Percentiles rank a stretch among this genome's conserved stretches.
These are phyloP conservation scores for Zymoseptoria ardabiliae DNA, from an alignment of 2,329 filamentous ascomycete species.

Conservation along the genomic window DNA sequence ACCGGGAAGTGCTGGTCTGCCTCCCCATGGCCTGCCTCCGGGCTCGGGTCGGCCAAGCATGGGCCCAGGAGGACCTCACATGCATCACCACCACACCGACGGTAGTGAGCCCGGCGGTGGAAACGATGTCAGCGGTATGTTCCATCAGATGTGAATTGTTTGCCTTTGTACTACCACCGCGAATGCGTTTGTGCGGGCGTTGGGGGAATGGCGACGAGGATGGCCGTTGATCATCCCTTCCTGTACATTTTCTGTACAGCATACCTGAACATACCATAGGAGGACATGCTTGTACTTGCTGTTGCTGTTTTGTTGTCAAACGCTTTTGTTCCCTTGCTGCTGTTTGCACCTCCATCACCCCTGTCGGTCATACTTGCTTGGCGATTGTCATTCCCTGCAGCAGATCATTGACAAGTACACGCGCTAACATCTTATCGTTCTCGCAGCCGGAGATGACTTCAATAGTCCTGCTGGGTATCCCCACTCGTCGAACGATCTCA, in stretches of 20 bases:
- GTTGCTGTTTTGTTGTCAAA: constrained; percentile 25
- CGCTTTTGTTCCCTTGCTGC: constrained; percentile 29
- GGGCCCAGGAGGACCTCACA: constrained; percentile 46
- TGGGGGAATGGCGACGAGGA: constrained; percentile 9
- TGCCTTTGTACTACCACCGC: constrained; percentile 41
- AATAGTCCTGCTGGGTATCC: constrained; percentile 56
- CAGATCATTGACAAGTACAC: constrained; percentile 21
- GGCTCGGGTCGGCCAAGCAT: constrained; percentile 51
- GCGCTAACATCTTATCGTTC: constrained; percentile 38
- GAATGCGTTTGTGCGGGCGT: constrained; percentile 14
- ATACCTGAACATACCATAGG: background rate
- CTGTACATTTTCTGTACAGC: constrained; percentile 13
- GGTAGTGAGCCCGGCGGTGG: constrained; percentile 57
- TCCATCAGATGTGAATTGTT: constrained; percentile 70
- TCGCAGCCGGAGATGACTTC: constrained; percentile 51
- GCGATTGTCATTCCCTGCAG: constrained; percentile 20
- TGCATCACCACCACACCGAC: constrained; percentile 67
- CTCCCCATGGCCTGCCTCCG: constrained; percentile 53
- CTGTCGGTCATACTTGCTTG: constrained; percentile 24
- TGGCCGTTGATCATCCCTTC: constrained; percentile 15
- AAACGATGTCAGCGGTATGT: constrained; percentile 89
- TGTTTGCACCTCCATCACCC: constrained; percentile 17
- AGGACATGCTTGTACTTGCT: constrained; percentile 22
- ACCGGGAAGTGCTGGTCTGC: constrained; percentile 52
- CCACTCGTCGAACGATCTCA: constrained; percentile 50